Percentiles rank a stretch among this genome's conserved stretches.
Evolutionary conservation across 2,329 filamentous ascomycete genomes (phyloP).

Genomic region (Stemphylium vesicarium): DNA sequence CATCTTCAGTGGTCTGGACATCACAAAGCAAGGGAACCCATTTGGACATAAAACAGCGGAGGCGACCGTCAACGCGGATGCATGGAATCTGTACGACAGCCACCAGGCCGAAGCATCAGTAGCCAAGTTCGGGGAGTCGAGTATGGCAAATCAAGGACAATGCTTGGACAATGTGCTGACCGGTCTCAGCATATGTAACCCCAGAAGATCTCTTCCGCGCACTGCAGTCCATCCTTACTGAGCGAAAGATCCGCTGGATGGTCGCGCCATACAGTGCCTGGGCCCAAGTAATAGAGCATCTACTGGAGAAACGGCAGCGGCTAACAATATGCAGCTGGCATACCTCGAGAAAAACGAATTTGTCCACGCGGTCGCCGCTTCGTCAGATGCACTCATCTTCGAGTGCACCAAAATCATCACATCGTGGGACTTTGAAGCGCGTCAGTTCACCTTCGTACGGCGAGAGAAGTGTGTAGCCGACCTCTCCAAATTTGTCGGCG

Average conservation of each 20-base stretch:
- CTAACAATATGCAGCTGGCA: conserved; percentile 64
- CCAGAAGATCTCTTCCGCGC: conserved; percentile 77
- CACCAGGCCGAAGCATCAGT: conserved; percentile 82
- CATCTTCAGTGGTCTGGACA: conserved; percentile 87
- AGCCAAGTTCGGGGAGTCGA: conserved; percentile 81
- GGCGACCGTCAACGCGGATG: conserved; percentile 73
- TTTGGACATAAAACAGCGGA: conserved; percentile 66
- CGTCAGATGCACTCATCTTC: conserved; percentile 84
- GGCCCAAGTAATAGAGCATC: conserved; percentile 68
- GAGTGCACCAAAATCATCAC: conserved; percentile 78
- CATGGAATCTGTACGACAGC: conserved; percentile 86
- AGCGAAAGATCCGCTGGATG: conserved; percentile 74
- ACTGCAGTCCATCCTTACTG: conserved; percentile 74
- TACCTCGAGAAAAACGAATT: conserved; percentile 72
- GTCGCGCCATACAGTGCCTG: conserved; percentile 88
- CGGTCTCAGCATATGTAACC: conserved; percentile 62
- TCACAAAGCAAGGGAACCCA: conserved; percentile 71
- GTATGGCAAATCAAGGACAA: conserved; percentile 54
- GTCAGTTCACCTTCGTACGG: conserved; percentile 67
- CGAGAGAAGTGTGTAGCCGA: conserved; percentile 74
- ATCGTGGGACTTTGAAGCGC: conserved; percentile 70
- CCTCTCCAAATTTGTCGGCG: conserved; percentile 53
- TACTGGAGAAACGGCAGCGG: background rate
- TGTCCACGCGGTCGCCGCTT: conserved; percentile 78
- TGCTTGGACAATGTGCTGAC: conserved; percentile 16